Percentiles rank a stretch among this genome's conserved stretches.
phyloP scores from a whole-genome alignment of 768 basidiomycete genomes.

The Rhodocollybia butyracea region DNA sequence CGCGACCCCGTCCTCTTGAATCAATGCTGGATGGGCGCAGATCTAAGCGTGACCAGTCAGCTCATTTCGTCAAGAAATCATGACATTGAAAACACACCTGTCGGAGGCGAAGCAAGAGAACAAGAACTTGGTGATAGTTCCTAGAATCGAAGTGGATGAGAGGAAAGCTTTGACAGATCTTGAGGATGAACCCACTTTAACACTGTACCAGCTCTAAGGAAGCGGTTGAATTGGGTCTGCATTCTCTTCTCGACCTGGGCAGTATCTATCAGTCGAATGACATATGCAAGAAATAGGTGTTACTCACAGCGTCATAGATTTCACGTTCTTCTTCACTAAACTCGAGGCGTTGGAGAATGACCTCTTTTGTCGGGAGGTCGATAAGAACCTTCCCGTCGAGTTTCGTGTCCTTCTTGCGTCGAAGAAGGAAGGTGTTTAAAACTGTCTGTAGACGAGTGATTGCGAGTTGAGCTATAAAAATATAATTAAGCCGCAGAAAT shows the following conservation, averaged over 20 bases:
- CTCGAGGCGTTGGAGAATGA: constrained; percentile 47
- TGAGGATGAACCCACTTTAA: constrained; percentile 45
- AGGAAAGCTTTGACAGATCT: neutral
- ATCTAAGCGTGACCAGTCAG: too few species aligned
- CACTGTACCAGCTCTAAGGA: constrained; percentile 59
- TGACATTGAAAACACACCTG: too few species aligned
- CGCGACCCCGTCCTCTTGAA: constrained; percentile 51
- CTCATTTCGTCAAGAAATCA: too few species aligned
- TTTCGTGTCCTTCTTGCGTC: constrained; percentile 60
- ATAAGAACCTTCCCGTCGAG: constrained; percentile 70
- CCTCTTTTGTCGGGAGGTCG: constrained; percentile 55
- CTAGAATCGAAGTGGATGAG: constrained; percentile 19
- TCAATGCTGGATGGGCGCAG: constrained; percentile 67
- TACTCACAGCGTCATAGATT: constrained; percentile 52
- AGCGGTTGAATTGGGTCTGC: constrained; percentile 65
- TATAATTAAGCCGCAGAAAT: constrained; percentile 7
- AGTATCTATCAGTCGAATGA: neutral
- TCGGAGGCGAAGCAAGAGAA: constrained; percentile 52
- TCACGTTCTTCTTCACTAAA: constrained; percentile 62
- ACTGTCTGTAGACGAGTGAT: constrained; percentile 58
- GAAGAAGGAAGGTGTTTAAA: constrained; percentile 47
- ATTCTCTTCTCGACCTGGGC: constrained; percentile 48
- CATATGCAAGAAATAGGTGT: neutral
- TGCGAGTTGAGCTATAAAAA: constrained; percentile 43
- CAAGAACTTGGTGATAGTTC: constrained; percentile 56